A percentile compares a stretch with the other conserved stretches of the same genome.
phyloP scores from a whole-genome alignment of 805 yeast species.

The Nakazawaea ambrosiae region DNA sequence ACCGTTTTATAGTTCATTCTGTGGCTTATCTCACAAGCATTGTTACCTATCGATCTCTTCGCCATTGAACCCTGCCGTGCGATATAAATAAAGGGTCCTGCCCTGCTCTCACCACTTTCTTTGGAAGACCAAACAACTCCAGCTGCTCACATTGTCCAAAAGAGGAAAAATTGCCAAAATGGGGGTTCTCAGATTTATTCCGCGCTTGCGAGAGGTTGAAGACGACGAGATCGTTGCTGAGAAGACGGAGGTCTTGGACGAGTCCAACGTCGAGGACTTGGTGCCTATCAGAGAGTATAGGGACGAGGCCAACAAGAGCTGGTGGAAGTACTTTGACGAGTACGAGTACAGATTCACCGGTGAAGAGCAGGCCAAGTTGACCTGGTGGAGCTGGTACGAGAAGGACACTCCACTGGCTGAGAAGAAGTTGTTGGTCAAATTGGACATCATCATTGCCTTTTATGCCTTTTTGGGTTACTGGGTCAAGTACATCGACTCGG shows the following conservation, averaged over 20 bases:
- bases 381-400: slow-evolving; percentile 52
- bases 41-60: no score
- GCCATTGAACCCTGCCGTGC: no score
- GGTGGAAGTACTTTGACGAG: slow-evolving; percentile 56
- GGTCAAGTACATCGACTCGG: slow-evolving; percentile 59
- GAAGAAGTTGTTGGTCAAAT: slow-evolving; percentile 32
- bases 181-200: slow-evolving; percentile 14
- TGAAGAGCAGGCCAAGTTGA: slow-evolving; percentile 23
- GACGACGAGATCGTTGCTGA: neutral
- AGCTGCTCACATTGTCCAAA: no score
- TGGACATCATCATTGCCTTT: slow-evolving; percentile 48
- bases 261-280: neutral
- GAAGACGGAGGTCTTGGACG: neutral
- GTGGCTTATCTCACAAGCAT: no score
- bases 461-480: slow-evolving; percentile 58
- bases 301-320: slow-evolving; percentile 45
- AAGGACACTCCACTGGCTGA: slow-evolving; percentile 15
- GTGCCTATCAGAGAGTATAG: slow-evolving; percentile 32
- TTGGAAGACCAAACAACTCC: no score
- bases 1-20: no score
- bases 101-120: no score
- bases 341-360: slow-evolving; percentile 48
- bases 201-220: slow-evolving; percentile 2
- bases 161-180: no score
- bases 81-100: no score